A percentile compares a stretch with the other conserved stretches of the same genome.
Evolutionary conservation across 2,329 filamentous ascomycete genomes (phyloP).

Genomic region (Aspergillus unguis): DNA sequence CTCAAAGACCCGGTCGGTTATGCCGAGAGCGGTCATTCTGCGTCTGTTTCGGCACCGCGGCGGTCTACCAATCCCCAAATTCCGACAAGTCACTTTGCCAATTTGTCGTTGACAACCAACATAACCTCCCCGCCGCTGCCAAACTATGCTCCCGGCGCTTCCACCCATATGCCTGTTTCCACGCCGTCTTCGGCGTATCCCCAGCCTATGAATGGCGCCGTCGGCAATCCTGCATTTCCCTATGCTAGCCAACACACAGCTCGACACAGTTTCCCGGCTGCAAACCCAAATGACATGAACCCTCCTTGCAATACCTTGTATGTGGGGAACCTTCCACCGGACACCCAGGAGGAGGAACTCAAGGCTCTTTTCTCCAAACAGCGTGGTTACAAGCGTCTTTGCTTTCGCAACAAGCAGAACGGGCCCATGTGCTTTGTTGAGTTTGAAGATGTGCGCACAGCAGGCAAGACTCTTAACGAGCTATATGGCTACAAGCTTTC

Average conservation of each 20-base stretch:
- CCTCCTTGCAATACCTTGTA: conserved; percentile 97
- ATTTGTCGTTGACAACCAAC: conserved; percentile 69
- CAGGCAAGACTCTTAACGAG: conserved; percentile 85
- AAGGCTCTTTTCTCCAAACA: conserved; percentile 92
- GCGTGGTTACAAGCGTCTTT: conserved; percentile 90
- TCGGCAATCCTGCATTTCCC: conserved; percentile 53
- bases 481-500: conserved; percentile 83
- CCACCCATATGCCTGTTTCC: conserved; percentile 47
- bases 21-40: conserved; percentile 64
- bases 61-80: conserved; percentile 70
- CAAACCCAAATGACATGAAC: conserved; percentile 93
- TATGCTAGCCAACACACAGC: conserved; percentile 56
- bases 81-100: conserved; percentile 65
- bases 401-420: conserved; percentile 91
- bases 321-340: conserved; percentile 90
- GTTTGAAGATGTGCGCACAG: conserved; percentile 89
- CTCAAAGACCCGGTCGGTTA: conserved; percentile 63
- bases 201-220: conserved; percentile 52
- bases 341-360: conserved; percentile 91
- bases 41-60: conserved; percentile 47
- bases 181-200: conserved; percentile 57
- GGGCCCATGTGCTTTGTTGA: conserved; percentile 99
- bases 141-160: conserved; percentile 50
- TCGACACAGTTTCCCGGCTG: conserved; percentile 72
- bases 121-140: conserved; percentile 56